A percentile compares a stretch with the other conserved stretches of the same genome.
Evolutionary conservation across 2,329 filamentous ascomycete genomes (phyloP).

Genomic region (Diaporthe ilicicola): DNA sequence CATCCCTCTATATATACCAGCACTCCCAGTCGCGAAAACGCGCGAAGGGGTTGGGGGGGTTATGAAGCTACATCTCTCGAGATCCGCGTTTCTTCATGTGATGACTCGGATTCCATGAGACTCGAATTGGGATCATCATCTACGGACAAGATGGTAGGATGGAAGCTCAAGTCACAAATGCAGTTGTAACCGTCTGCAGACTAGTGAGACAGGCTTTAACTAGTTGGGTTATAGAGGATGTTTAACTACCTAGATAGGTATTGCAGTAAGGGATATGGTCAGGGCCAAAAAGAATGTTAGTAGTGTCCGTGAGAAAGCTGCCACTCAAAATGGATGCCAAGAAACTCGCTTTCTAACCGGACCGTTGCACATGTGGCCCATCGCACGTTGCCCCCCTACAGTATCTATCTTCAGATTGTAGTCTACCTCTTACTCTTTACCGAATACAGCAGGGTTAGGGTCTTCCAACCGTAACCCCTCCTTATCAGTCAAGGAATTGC

Average conservation of each 20-base stretch:
- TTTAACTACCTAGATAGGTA: background rate
- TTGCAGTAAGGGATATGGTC: no score
- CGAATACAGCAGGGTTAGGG: no score
- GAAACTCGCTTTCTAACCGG: no score
- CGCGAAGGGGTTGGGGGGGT: background rate
- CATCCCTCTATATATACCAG: background rate
- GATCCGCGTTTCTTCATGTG: background rate
- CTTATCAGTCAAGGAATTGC: no score
- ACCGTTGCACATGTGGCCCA: no score
- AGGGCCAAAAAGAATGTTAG: no score
- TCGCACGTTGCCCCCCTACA: no score
- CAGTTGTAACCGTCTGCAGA: background rate
- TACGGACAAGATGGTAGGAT: background rate
- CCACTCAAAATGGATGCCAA: no score
- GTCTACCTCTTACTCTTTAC: no score
- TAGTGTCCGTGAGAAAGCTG: no score
- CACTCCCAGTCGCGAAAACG: background rate
- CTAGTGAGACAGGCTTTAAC: conserved; percentile 17
- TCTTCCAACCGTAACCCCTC: no score
- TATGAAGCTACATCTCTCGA: background rate
- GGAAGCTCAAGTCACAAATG: background rate
- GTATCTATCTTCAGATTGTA: no score
- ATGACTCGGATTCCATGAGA: background rate
- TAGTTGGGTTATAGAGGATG: background rate
- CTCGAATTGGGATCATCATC: background rate